Base-by-base conservation (phyloP, 2,329 filamentous ascomycete species). In the Diplocarpon mali region DNA sequence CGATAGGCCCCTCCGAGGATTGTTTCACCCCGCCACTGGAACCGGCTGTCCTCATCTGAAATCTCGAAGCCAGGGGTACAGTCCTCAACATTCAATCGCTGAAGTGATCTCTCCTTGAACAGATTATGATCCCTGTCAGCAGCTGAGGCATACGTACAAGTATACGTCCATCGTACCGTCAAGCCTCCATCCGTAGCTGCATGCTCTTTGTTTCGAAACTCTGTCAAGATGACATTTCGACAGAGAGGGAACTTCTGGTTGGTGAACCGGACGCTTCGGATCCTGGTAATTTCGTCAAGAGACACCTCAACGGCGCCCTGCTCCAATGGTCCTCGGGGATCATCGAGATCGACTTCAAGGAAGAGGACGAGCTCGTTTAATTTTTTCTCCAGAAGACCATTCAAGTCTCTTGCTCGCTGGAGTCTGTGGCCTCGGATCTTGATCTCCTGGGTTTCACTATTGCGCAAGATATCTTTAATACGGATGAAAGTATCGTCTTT, bases 101-200 rank as follows among this genome's bases (percentile, higher is more conserved):
- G 51, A 7, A 60, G 20, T 2, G 37, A 41, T 20, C 53, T 40
- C 37, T 59, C 53, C 5, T 40, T 47, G 20, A 44, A 54, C 10
- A 36, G 42, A 35, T 59, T 59, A 5, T 52, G 42, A n/a, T 46
- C 30, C 29, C 58, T 47, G n/a, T 54, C 49, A 17, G 29, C 40
- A 13, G 55, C 53, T 13, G 51, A 46, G 12, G 39, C 38, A 38
- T 53, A 59, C n/a, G 31, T 53, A 28, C 47, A 52, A 3, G 62
- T 55, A 27, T 62, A 66, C 20, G 67, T 69, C 69, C 71, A 80
- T 3, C 78, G 66, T 44, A 72, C 76, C 4, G 74, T 69, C 1
- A 81, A 56, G 0, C 60, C 56, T 0, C 64, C 69, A 12, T 61
- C 53, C 1, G 58, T 46, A 10, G 58, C 53, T 0, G 59, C 46